Evolutionary conservation across 2,329 filamentous ascomycete species (phyloP), one percentile per base, ranked within the genome.

Genomic region (Aspergillus viridinutans): DNA sequence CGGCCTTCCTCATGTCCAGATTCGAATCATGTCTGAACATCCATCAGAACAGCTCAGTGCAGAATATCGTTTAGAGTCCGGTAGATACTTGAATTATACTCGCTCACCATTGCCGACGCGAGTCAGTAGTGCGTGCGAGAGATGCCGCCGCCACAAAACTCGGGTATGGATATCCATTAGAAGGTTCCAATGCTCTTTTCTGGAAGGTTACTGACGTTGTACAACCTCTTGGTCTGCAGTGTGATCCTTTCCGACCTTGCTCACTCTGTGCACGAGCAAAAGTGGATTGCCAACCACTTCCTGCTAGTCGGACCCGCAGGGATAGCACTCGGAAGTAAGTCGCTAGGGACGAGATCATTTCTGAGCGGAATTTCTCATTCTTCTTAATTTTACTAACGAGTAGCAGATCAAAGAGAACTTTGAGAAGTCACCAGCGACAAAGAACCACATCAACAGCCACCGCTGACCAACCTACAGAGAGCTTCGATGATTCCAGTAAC

Each of bases 181-280:
- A 17, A 14, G 2, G 5, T 17, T 38, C 1, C 2, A 17, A 17
- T 38, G 5, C 14, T 38, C 14, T n/a, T n/a, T 7, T 17, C 6
- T 38, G 5, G 7, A 6, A n/a, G 2, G 17, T 3, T 7, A 38
- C 32, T 38, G 14, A 38, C 14, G 5, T 23, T 28, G 23, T 32
- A 14, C 29, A 12, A 29, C 10, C 28, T 29, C 49, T 10, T 42
- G 14, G 8, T 35, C 20, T 49, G 5, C 38, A 73, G 71, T 74
- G 72, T 52, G 72, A 74, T 50, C 59, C 58, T 4, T 70, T 65
- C 49, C 62, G 71, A 1, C 70, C 72, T 50, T 74, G 72, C 59
- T 68, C 69, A 3, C 59, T 72, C 1, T 74, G 72, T 58, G 51
- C 67, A 7, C 62, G 70, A 49, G 68, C 70, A 17, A 67, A 69